These are phyloP conservation scores for Elsinoe necatrix DNA, from an alignment of 2,329 filamentous ascomycete genomes.

Conservation along the genomic window DNA sequence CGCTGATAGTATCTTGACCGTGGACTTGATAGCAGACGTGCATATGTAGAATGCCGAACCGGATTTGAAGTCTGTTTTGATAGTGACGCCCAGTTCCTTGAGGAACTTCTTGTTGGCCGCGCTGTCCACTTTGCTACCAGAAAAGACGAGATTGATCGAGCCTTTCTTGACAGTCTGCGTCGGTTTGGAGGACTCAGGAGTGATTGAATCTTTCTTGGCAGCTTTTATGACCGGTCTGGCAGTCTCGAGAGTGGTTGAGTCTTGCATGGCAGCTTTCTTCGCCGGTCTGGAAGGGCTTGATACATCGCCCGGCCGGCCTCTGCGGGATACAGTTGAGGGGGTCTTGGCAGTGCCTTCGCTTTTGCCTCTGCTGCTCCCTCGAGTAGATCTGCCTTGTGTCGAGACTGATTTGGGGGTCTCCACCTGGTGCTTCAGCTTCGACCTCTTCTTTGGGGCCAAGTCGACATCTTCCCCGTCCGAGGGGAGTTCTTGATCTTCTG, in stretches of 20 bases:
- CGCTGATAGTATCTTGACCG: conserved; percentile 38
- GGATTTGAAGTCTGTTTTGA: not conserved
- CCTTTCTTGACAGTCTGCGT: not conserved
- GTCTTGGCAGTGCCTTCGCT: not conserved
- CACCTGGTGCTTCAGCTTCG: not conserved
- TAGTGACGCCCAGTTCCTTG: not conserved
- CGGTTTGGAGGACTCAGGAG: not conserved
- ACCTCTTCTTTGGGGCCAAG: not conserved
- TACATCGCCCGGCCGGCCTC: too few species aligned
- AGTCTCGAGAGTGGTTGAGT: too few species aligned
- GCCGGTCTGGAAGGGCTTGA: too few species aligned
- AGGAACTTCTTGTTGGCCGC: not conserved
- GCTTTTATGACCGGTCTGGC: not conserved
- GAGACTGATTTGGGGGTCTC: not conserved
- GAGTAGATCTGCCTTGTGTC: not conserved
- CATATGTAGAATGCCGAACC: not conserved
- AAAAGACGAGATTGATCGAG: not conserved
- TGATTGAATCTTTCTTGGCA: not conserved
- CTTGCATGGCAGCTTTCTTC: too few species aligned
- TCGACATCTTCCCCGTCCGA: not conserved
- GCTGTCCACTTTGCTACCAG: not conserved
- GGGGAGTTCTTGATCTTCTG: not conserved
- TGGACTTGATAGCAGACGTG: conserved; percentile 30
- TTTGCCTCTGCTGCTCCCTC: not conserved
- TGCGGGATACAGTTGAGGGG: too few species aligned